Evolutionary conservation across 2,329 filamentous ascomycete genomes (phyloP), one percentile per base, ranked within the genome.

Genomic region (Xylariaceae sp.): DNA sequence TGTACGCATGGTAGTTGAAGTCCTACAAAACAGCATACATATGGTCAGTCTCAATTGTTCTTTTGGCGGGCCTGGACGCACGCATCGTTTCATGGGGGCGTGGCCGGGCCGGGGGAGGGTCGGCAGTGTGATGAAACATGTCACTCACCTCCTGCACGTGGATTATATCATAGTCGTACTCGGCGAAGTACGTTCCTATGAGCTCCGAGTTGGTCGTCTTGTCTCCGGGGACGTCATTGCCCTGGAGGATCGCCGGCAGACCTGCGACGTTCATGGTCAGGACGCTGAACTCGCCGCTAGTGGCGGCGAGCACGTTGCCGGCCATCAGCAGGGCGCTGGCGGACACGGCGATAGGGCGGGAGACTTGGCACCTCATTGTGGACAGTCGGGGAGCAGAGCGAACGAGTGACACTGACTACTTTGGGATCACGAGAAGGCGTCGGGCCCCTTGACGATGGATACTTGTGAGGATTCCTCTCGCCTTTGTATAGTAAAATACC

Each of bases 1-100:
- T 72, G 42, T 71, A 69, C 8, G 77, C 74, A 51, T 86, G 80
- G 60, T 78, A 85, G 63, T 83, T 83, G 68, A 85, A 85, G 57
- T 85, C 79, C 67, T 69, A 28, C 30, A 17, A 4, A 17, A 9
- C 26, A 9, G n/a, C n/a, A n/a, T n/a, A n/a, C 22, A 11, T 26
- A 26, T 6, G 6, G 22, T 26, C 22, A 26, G 22, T 11, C 22
- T n/a, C n/a, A n/a, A 41, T 49, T 39, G 41, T 36, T 37, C 22
- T 34, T 41, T 24, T 37, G 19, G 44, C 33, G 19, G 31, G 49
- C 49, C 49, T 18, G 28, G 38, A 34, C 24, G 40, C 22, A 43
- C 38, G 29, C 15, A 22, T 30, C 36, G 39, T 30, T 34, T 40
- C 24, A 36, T 11, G 26, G 15, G 26, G 15, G 15, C 15, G 6